Evolutionary conservation across 192 early-diverging fungal genomes (phyloP).

Genomic region (Coemansia sp.): DNA sequence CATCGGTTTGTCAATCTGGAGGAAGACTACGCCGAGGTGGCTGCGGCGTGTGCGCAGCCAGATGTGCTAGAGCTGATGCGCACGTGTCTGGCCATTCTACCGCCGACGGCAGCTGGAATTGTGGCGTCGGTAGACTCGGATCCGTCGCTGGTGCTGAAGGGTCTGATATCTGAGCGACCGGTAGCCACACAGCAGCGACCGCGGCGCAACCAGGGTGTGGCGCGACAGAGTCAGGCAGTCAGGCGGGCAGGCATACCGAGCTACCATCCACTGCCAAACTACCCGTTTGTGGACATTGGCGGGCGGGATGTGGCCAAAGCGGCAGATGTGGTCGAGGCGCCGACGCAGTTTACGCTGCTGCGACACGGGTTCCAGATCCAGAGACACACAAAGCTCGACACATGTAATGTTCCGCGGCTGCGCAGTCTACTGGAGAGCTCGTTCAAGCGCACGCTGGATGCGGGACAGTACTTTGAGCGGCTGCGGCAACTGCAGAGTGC

Average conservation of each 20-base stretch:
- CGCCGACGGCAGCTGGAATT: conserved; percentile 72
- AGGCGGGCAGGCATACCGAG: conserved; percentile 13
- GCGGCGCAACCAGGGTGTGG: conserved; percentile 4
- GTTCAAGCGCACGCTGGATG: conserved; percentile 66
- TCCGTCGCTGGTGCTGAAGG: conserved; percentile 52
- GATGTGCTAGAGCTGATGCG: conserved; percentile 65
- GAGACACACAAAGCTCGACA: conserved; percentile 56
- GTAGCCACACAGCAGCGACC: conserved; percentile 17
- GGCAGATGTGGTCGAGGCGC: neutral
- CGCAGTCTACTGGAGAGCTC: conserved; percentile 69
- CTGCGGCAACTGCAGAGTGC: conserved; percentile 57
- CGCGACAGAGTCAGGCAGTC: conserved; percentile 19
- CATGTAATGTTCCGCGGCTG: conserved; percentile 53
- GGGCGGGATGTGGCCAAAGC: neutral
- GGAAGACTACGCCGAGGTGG: conserved; percentile 69
- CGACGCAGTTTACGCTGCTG: conserved; percentile 69
- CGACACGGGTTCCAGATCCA: conserved; percentile 73
- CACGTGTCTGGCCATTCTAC: conserved; percentile 64
- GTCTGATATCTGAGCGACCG: conserved; percentile 50
- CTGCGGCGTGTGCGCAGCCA: conserved; percentile 39
- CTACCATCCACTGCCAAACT: conserved; percentile 38
- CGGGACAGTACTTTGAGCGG: conserved; percentile 56
- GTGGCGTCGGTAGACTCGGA: conserved; percentile 62
- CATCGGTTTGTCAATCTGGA: conserved; percentile 80
- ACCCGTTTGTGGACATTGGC: conserved; percentile 33